Evolutionary conservation across 331 rosid species (phyloP), one percentile per base, ranked within the genome.

Genomic region (Acacia concinna): DNA sequence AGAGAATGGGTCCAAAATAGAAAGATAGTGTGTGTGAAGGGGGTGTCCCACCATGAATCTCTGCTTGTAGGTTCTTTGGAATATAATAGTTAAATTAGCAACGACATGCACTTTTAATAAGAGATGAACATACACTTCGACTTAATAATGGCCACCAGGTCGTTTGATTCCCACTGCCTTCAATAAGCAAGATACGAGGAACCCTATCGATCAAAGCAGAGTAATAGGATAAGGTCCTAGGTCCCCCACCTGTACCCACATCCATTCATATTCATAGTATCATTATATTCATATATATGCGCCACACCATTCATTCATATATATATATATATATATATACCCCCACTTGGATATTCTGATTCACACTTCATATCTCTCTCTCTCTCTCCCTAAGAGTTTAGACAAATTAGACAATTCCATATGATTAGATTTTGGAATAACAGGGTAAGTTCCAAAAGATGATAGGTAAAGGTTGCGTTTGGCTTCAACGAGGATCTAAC

Each of bases 111-210:
- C 37, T 71, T 37, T 68, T 47, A 79, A 76, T 25, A 66, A 65
- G 68, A 67, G 27, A 47, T 69, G 77, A 71, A 34, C 69, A n/a
- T n/a, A n/a, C n/a, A 56, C 56, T 35, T 4, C 6, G 8, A 68
- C 74, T 69, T 83, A 83, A 68, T 77, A 56, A 56, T 56, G 87
- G 79, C 60, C 81, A 77, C 81, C 81, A 74, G 63, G 34, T 59
- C 65, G 32, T 30, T 52, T 73, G 84, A 85, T 86, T 82, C 87
- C 89, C 90, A 79, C 85, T 85, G 71, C 68, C 86, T 81, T 74
- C 85, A 88, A 79, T 79, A 73, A 83, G 88, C 66, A 88, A 82
- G 87, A 83, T 81, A 82, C 87, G 76, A 81, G 68, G 84, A 79
- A 62, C 68, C 68, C 40, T 31, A 62, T 62, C 23, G 37, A 30